phyloP scores from a whole-genome alignment of 1,139 yeast species.

The Kodamaea fungicola region DNA sequence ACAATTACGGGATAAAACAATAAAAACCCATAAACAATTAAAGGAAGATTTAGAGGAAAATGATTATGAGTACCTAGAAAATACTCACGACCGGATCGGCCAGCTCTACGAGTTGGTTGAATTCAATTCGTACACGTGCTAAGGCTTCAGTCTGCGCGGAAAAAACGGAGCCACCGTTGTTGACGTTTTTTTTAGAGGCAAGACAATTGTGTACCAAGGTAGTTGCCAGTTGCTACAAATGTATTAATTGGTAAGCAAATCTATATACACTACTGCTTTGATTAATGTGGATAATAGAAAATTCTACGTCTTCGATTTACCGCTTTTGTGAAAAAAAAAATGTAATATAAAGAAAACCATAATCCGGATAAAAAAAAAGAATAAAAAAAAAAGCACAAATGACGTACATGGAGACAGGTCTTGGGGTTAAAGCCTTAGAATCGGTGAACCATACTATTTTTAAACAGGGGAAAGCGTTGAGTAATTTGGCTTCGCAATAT shows the following conservation, averaged over 20 bases:
- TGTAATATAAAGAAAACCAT: too few species aligned
- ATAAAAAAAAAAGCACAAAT: background rate
- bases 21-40: constrained; percentile 24
- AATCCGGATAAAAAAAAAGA: background rate
- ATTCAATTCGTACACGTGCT: constrained; percentile 39
- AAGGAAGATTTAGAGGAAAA: constrained; percentile 17
- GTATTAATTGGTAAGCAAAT: too few species aligned
- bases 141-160: too few species aligned
- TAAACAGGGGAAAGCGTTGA: constrained; percentile 35
- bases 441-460: constrained; percentile 30
- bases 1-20: constrained; percentile 43
- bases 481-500: constrained; percentile 28
- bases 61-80: constrained; percentile 17
- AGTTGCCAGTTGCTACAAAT: too few species aligned
- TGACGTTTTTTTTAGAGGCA: too few species aligned
- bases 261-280: too few species aligned
- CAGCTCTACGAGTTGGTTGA: constrained; percentile 38
- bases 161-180: too few species aligned
- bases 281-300: too few species aligned
- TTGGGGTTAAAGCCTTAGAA: constrained; percentile 16
- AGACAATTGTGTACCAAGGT: too few species aligned
- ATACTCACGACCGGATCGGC: constrained; percentile 7
- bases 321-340: too few species aligned
- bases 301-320: too few species aligned
- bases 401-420: constrained; percentile 1